These are phyloP conservation scores for Penicillium sp. DNA, from an alignment of 2,329 filamentous ascomycete species.

Conservation along the genomic window DNA sequence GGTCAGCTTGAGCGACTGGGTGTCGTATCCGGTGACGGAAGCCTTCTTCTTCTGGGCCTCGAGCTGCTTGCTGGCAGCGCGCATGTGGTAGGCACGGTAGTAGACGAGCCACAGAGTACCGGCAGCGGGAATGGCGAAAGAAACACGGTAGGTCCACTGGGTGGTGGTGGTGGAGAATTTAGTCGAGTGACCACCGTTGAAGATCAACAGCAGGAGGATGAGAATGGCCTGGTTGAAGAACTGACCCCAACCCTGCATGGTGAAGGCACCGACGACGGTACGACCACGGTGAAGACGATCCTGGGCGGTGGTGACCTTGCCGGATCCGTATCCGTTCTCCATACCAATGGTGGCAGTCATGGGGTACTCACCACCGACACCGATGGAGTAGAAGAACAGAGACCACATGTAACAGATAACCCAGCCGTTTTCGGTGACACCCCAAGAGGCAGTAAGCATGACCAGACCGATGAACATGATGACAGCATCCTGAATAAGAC, in stretches of 20 bases:
- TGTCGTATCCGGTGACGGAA: slow-evolving; percentile 88
- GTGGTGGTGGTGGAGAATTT: slow-evolving; percentile 71
- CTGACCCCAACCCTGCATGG: slow-evolving; percentile 99
- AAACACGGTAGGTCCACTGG: slow-evolving; percentile 89
- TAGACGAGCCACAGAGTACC: slow-evolving; percentile 93
- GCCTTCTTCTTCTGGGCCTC: slow-evolving; percentile 80
- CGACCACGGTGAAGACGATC: slow-evolving; percentile 93
- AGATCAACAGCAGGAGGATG: slow-evolving; percentile 81
- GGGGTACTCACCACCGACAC: slow-evolving; percentile 77
- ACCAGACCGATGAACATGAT: slow-evolving; percentile 93
- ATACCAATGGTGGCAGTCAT: slow-evolving; percentile 95
- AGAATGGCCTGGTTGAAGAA: slow-evolving; percentile 89
- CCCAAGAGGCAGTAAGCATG: slow-evolving; percentile 90
- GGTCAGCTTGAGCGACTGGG: slow-evolving; percentile 73
- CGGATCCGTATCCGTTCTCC: slow-evolving; percentile 79
- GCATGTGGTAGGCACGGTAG: slow-evolving; percentile 95
- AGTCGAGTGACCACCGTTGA: slow-evolving; percentile 74
- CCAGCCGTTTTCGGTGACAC: slow-evolving; percentile 82
- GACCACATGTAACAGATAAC: slow-evolving; percentile 95
- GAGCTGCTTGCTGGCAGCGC: slow-evolving; percentile 78
- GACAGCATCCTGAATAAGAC: slow-evolving; percentile 87
- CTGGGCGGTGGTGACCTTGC: slow-evolving; percentile 82
- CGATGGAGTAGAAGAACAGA: slow-evolving; percentile 81
- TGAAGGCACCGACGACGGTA: slow-evolving; percentile 90
- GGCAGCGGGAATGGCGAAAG: slow-evolving; percentile 84